Percentiles rank a stretch among this genome's conserved stretches.
phyloP scores from a whole-genome alignment of 805 yeast genomes.

The Nematodospora valgi region DNA sequence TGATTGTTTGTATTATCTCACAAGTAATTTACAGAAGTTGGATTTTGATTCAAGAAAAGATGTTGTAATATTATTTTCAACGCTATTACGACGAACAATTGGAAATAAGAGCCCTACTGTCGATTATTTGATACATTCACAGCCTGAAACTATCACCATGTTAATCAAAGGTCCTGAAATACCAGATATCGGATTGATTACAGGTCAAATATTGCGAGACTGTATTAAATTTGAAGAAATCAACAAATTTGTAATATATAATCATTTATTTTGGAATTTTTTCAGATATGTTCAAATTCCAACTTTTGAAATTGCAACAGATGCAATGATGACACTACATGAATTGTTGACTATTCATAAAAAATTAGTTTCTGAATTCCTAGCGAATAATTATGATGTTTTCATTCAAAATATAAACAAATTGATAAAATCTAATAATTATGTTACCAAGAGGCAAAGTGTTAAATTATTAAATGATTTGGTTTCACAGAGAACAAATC shows the following conservation, averaged over 20 bases:
- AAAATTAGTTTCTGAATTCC: constrained; percentile 66
- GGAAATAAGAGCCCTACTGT: constrained; percentile 82
- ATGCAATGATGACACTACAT: constrained; percentile 73
- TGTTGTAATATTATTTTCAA: constrained; percentile 67
- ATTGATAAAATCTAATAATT: constrained; percentile 72
- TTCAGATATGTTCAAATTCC: constrained; percentile 74
- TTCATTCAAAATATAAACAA: constrained; percentile 66
- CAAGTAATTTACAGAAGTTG: constrained; percentile 57
- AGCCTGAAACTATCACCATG: constrained; percentile 60
- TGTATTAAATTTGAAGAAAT: constrained; percentile 77
- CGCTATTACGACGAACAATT: constrained; percentile 72
- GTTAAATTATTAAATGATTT: constrained; percentile 71
- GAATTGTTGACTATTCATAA: constrained; percentile 71
- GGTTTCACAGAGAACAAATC: constrained; percentile 68
- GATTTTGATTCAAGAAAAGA: constrained; percentile 92
- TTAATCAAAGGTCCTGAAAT: constrained; percentile 72
- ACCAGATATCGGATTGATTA: constrained; percentile 66
- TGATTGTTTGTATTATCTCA: constrained; percentile 63
- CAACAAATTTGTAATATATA: constrained; percentile 54
- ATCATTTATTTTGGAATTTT: constrained; percentile 72
- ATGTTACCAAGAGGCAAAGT: constrained; percentile 91
- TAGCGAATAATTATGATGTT: constrained; percentile 50
- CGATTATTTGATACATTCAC: constrained; percentile 62
- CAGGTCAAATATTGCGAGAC: constrained; percentile 80
- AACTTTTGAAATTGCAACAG: constrained; percentile 87